phyloP scores from a whole-genome alignment of 305 asterid species.

The Solanum hybrid region DNA sequence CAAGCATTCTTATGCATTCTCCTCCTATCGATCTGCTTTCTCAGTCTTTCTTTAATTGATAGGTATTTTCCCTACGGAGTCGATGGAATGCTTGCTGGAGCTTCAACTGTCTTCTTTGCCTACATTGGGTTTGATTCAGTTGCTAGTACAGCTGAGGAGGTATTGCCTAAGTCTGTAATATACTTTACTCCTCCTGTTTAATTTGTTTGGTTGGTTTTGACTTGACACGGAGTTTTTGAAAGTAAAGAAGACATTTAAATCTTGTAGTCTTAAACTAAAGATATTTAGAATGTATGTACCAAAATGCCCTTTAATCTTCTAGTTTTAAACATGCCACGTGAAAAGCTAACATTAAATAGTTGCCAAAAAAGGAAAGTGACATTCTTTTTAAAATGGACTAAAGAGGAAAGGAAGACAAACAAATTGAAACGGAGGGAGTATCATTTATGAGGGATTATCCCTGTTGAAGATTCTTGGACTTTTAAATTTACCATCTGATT shows the following conservation, averaged over 20 bases:
- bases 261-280: neutral
- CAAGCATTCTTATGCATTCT: neutral
- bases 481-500: neutral
- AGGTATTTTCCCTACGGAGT: constrained; percentile 87
- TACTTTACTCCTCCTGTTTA: neutral
- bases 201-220: neutral
- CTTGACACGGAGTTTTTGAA: neutral
- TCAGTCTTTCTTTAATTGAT: constrained; percentile 5
- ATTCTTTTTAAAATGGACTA: neutral
- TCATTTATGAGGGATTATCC: neutral
- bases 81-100: constrained; percentile 96
- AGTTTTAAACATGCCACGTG: neutral
- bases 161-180: constrained; percentile 5
- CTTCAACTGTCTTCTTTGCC: constrained; percentile 92
- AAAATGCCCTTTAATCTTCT: neutral
- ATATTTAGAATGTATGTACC: neutral
- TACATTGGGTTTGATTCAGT: constrained; percentile 87
- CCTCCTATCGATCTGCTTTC: neutral
- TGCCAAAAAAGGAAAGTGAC: neutral
- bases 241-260: neutral
- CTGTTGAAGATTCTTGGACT: neutral
- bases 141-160: constrained; percentile 99
- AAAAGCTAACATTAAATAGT: neutral
- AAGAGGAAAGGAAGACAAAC: neutral
- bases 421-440: neutral